These are phyloP conservation scores for Yarrowia porcina DNA, from an alignment of 805 yeast species.

Conservation along the genomic window DNA sequence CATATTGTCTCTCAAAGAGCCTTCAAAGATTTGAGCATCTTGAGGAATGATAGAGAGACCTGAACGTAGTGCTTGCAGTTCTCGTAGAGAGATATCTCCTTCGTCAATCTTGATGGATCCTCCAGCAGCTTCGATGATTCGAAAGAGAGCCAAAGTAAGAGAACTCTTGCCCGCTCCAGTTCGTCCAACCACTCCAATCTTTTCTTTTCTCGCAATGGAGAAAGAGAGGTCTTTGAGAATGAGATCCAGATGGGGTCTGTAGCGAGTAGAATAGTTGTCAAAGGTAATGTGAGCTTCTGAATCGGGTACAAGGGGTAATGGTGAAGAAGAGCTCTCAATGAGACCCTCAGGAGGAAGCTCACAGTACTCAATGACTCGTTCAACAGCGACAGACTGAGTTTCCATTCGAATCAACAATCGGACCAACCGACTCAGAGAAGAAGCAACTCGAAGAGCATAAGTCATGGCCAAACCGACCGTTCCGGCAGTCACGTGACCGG, in stretches of 20 bases:
- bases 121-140: conserved; percentile 56
- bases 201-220: conserved; percentile 54
- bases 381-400: conserved; percentile 55
- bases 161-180: conserved; percentile 89
- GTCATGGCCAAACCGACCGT: conserved; percentile 64
- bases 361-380: conserved; percentile 60
- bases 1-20: conserved; percentile 68
- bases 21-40: conserved; percentile 82
- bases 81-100: conserved; percentile 58
- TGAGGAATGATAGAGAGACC: conserved; percentile 80
- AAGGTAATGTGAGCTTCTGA: conserved; percentile 63
- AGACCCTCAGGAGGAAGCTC: conserved; percentile 52
- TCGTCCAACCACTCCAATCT: conserved; percentile 83
- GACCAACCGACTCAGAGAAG: conserved; percentile 40
- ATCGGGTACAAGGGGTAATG: conserved; percentile 56
- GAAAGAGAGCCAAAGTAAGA: conserved; percentile 66
- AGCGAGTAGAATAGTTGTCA: conserved; percentile 55
- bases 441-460: conserved; percentile 57
- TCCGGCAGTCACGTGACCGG: conserved; percentile 32
- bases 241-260: conserved; percentile 61
- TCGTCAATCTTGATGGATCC: conserved; percentile 66
- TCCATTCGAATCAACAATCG: conserved; percentile 37
- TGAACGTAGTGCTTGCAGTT: conserved; percentile 65
- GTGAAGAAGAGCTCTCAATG: neutral
- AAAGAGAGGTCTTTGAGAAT: conserved; percentile 58